Evolutionary conservation across 2,329 filamentous ascomycete genomes (phyloP), one percentile per base, ranked within the genome.

Genomic region (Epichloe aotearoae): DNA sequence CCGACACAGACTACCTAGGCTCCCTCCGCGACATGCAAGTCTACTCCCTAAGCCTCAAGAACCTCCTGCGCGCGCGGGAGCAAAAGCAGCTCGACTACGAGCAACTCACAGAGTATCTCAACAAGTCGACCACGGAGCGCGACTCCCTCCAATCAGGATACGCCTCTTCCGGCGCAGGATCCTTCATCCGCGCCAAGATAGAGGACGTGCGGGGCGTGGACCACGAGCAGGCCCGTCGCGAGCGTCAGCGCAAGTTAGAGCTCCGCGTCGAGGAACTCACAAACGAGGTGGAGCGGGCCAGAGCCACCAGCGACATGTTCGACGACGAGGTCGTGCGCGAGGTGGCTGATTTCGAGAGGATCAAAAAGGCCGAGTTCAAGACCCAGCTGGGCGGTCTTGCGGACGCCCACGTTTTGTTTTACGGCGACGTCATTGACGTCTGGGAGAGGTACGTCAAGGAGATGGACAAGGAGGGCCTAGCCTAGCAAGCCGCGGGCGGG

Each of bases 51-150:
- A 85, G 89, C 0, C 73, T 97, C 45, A 95, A 95, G 67, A 77
- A 81, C 23, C 82, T 98, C 5, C 81, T 98, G 56, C 95, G 95
- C 66, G 88, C 88, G 1, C 84, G 93, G 37, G 93, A 98, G 71
- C 89, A 94, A 71, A 98, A 98, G 66, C 93, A 98, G 66, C 84
- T 98, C 52, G 93, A 98, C 70, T 95, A 91, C 62, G 93, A 98
- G 69, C 90, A 88, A 57, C 76, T 98, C 36, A 95, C 89, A 30
- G 91, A 97, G 64, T 97, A 97, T 67, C 85, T 96, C 50, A 87
- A 87, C 70, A 95, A 95, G 66, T 88, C 88, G 1, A 88, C 88
- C 3, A 72, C 82, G 3, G 93, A 98, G 67, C 84, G 90, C 46
- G 93, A 98, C 67, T 79, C 15, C 15, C 80, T 95, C 3, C 74